A percentile compares a stretch with the other conserved stretches of the same genome.
These are phyloP conservation scores for Sporothrix luriei DNA, from an alignment of 2,329 filamentous ascomycete genomes.

Conservation along the genomic window DNA sequence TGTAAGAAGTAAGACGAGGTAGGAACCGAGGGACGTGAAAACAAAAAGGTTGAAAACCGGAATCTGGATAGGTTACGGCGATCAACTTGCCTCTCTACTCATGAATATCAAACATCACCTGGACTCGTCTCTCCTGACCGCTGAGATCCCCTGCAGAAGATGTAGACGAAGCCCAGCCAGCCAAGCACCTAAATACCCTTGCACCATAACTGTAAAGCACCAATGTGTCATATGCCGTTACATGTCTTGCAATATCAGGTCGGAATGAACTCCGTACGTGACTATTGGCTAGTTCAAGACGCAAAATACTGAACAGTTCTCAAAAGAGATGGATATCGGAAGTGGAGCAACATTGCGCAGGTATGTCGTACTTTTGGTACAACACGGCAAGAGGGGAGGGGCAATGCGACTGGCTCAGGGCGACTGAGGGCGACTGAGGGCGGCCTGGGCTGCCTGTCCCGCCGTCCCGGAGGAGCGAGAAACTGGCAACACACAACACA, in stretches of 20 bases:
- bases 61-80: constrained; percentile 12
- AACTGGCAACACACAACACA: constrained; percentile 3
- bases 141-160: not conserved
- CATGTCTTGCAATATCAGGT: not conserved
- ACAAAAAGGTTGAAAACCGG: not conserved
- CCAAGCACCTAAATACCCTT: too few relatives aligned
- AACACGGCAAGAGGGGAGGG: constrained; percentile 8
- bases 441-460: constrained; percentile 12
- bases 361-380: constrained; percentile 1
- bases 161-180: not conserved
- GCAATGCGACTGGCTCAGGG: not conserved
- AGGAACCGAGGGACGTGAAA: not conserved
- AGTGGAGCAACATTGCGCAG: constrained; percentile 23
- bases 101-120: constrained; percentile 2
- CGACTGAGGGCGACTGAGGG: not conserved
- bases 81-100: constrained; percentile 25
- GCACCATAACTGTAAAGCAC: not conserved
- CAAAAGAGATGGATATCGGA: not conserved
- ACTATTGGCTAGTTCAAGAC: not conserved
- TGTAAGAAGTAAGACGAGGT: not conserved
- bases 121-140: not conserved
- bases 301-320: constrained; percentile 1
- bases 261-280: not conserved
- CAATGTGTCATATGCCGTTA: constrained; percentile 5
- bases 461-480: constrained; percentile 13